A percentile compares a stretch with the other conserved stretches of the same genome.
These are phyloP conservation scores for Trichothecium roseum DNA, from an alignment of 2,329 filamentous ascomycete genomes.

Conservation along the genomic window DNA sequence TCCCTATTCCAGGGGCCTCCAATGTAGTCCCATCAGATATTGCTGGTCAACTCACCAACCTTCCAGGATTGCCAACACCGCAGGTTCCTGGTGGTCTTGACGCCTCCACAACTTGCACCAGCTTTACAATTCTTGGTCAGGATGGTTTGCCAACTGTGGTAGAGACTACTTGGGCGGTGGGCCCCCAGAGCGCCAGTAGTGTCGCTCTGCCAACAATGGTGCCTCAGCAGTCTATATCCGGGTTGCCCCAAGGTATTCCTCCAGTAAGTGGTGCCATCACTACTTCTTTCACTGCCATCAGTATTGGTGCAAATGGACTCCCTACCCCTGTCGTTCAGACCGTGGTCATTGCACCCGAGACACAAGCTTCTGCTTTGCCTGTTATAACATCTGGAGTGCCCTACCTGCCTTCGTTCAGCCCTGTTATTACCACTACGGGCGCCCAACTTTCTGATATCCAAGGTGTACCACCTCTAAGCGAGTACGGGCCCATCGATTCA, in stretches of 20 bases:
- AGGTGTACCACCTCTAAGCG: neutral
- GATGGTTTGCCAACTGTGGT: conserved; percentile 7
- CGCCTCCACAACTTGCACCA: conserved; percentile 10
- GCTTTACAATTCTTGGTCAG: conserved; percentile 11
- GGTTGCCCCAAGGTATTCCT: conserved; percentile 9
- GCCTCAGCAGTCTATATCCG: conserved; percentile 8
- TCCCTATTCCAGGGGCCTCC: neutral
- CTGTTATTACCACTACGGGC: neutral
- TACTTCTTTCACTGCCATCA: conserved; percentile 18
- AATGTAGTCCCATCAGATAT: no score
- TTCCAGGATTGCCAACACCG: neutral
- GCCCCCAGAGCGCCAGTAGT: neutral
- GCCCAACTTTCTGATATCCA: neutral
- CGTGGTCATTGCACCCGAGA: conserved; percentile 10
- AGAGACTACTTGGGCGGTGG: conserved; percentile 1
- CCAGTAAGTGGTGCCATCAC: conserved; percentile 11
- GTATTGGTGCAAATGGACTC: conserved; percentile 20
- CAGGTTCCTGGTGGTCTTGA: neutral
- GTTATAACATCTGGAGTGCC: conserved; percentile 9
- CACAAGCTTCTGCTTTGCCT: conserved; percentile 6
- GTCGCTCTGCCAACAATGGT: conserved; percentile 6
- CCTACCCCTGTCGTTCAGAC: conserved; percentile 18
- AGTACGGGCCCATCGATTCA: neutral
- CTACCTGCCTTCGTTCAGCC: conserved; percentile 7
- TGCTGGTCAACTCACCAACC: conserved; percentile 1